Percentiles rank a stretch among this genome's conserved stretches.
phyloP scores from a whole-genome alignment of 2,329 filamentous ascomycete species.

The Colletotrichum tabaci region DNA sequence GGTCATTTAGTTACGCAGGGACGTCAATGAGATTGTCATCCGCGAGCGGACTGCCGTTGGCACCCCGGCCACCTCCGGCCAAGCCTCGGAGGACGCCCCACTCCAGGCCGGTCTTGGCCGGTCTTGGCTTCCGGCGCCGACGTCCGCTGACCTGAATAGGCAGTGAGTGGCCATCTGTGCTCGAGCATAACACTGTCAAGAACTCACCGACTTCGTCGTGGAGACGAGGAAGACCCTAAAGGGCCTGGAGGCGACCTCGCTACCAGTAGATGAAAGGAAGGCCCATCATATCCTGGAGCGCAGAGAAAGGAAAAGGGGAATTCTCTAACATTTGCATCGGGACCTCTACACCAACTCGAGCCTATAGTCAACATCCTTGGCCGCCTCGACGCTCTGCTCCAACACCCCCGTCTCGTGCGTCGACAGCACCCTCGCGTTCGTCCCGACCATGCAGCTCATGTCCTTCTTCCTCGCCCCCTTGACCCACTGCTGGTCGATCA shows the following conservation, averaged over 20 bases:
- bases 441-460: conserved; percentile 56
- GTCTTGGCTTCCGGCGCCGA: neutral
- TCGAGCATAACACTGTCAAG: conserved; percentile 44
- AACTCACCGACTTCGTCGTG: conserved; percentile 45
- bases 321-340: neutral
- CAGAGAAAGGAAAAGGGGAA: neutral
- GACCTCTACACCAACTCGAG: conserved; percentile 20
- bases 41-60: conserved; percentile 36
- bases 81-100: neutral
- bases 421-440: conserved; percentile 25
- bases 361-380: conserved; percentile 41
- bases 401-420: conserved; percentile 31
- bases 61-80: neutral
- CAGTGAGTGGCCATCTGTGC: conserved; percentile 44
- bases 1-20: too few relatives aligned
- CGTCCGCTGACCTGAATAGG: conserved; percentile 24
- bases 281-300: too few relatives aligned
- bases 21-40: conserved; percentile 29
- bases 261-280: neutral
- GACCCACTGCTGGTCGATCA: conserved; percentile 57
- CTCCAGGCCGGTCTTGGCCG: neutral
- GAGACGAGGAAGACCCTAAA: conserved; percentile 47
- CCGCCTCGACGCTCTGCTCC: conserved; percentile 41
- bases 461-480: conserved; percentile 52
- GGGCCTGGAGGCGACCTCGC: conserved; percentile 40